Conservation (phyloP, 495 filamentous ascomycete genomes). For the Penicillium lividum region DNA sequence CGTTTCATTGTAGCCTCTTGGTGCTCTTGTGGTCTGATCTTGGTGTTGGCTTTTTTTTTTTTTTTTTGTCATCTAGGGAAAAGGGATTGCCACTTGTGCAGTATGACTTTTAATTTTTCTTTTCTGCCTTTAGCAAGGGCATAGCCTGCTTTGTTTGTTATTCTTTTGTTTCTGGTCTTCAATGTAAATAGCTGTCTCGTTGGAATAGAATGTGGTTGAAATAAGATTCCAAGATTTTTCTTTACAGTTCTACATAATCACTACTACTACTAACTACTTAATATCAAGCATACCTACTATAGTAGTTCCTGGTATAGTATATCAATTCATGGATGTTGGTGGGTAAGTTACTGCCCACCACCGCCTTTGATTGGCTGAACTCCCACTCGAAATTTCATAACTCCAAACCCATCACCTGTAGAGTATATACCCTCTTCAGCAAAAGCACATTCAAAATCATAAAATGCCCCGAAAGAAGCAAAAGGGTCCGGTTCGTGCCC, state of each 20-base stretch:
- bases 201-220: conserved; percentile 26
- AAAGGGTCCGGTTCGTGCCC: conserved; percentile 16
- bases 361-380: not conserved
- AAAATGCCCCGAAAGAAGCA: conserved; percentile 28
- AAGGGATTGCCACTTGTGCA: conserved; percentile 14
- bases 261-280: no score
- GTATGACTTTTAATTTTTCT: conserved; percentile 22
- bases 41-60: conserved; percentile 31
- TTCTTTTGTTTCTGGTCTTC: conserved; percentile 13
- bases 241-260: not conserved
- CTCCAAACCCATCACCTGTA: not conserved
- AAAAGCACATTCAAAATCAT: not conserved
- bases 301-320: no score
- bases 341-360: no score
- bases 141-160: conserved; percentile 25
- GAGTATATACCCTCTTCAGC: not conserved
- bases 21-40: conserved; percentile 21
- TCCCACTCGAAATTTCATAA: not conserved
- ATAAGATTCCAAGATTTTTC: not conserved
- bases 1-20: conserved; percentile 34
- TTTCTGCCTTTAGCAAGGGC: conserved; percentile 18
- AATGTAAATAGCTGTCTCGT: conserved; percentile 32
- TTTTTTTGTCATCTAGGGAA: conserved; percentile 17
- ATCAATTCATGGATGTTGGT: no score
- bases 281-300: no score